A percentile compares a stretch with the other conserved stretches of the same genome.
Conservation (phyloP, 2,329 filamentous ascomycete species). For the Beauveria pseudobassiana region DNA sequence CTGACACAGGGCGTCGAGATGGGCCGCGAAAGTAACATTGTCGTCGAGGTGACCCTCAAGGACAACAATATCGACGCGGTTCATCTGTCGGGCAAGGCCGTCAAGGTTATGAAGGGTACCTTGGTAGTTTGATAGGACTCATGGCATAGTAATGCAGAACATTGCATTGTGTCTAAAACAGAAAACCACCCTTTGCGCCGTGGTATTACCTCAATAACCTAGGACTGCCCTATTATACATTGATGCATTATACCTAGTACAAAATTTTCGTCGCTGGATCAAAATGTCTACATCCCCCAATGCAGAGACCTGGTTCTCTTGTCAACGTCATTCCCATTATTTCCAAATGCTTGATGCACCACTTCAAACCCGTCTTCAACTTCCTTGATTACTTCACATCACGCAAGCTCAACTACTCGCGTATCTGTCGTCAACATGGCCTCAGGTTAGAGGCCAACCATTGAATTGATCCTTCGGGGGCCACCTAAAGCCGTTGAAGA, state of each 20-base stretch:
- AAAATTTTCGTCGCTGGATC: slow-evolving; percentile 7
- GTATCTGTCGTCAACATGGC: neutral
- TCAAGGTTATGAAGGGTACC: slow-evolving; percentile 28
- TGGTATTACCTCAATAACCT: slow-evolving; percentile 19
- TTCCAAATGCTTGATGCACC: slow-evolving; percentile 5
- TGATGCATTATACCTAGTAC: slow-evolving; percentile 28
- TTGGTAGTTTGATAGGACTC: slow-evolving; percentile 19
- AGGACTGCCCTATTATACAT: slow-evolving; percentile 28
- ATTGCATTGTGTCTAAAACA: neutral
- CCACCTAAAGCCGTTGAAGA: slow-evolving; percentile 25
- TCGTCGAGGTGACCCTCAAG: slow-evolving; percentile 34
- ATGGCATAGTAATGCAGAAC: neutral
- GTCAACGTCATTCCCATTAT: slow-evolving; percentile 4
- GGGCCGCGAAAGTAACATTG: slow-evolving; percentile 49
- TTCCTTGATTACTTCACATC: neutral
- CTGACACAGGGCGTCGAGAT: slow-evolving; percentile 63
- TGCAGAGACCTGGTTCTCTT: slow-evolving; percentile 3
- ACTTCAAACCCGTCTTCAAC: neutral
- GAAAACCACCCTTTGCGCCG: slow-evolving; percentile 16
- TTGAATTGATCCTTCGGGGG: neutral
- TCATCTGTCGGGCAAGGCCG: slow-evolving; percentile 27
- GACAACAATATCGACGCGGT: slow-evolving; percentile 24
- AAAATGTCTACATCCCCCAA: slow-evolving; percentile 9
- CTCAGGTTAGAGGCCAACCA: neutral
- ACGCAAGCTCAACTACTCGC: neutral